phyloP scores from a whole-genome alignment of 345 rosid genomes.

The Nasturtium officinale region DNA sequence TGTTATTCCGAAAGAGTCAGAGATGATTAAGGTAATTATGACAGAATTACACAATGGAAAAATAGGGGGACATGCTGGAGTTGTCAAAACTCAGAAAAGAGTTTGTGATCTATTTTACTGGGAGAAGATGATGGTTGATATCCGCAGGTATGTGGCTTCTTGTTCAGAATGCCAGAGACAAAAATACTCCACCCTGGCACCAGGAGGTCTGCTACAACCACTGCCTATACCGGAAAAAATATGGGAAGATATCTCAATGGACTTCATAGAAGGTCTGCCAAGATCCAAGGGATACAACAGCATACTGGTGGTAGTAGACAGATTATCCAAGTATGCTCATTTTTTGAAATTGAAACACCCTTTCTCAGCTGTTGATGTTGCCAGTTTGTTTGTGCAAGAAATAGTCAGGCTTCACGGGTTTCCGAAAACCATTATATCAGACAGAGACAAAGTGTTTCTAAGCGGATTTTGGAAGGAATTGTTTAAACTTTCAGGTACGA shows the following conservation, averaged over 20 bases:
- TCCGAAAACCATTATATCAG: neutral
- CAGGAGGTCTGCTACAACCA: accelerated
- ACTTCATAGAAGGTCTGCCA: neutral
- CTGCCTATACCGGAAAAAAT: accelerated
- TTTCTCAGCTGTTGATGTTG: accelerated
- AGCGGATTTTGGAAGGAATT: neutral
- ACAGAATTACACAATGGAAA: no score
- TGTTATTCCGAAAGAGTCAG: no score
- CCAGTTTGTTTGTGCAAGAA: neutral
- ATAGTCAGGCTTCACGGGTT: neutral
- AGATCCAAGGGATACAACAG: neutral
- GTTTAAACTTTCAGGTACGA: accelerated
- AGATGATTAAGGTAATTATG: no score
- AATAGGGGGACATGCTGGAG: neutral
- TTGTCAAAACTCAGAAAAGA: neutral
- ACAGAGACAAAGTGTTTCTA: neutral
- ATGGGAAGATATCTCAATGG: neutral
- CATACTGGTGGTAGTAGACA: neutral
- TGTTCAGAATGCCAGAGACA: neutral
- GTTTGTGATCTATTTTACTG: neutral
- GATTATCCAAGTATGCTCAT: neutral
- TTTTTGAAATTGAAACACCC: neutral
- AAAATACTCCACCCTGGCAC: neutral
- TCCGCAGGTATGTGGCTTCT: neutral
- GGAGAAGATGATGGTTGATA: neutral